Evolutionary conservation across 2,329 filamentous ascomycete species (phyloP).

Genomic region (Aspergillus fructus): DNA sequence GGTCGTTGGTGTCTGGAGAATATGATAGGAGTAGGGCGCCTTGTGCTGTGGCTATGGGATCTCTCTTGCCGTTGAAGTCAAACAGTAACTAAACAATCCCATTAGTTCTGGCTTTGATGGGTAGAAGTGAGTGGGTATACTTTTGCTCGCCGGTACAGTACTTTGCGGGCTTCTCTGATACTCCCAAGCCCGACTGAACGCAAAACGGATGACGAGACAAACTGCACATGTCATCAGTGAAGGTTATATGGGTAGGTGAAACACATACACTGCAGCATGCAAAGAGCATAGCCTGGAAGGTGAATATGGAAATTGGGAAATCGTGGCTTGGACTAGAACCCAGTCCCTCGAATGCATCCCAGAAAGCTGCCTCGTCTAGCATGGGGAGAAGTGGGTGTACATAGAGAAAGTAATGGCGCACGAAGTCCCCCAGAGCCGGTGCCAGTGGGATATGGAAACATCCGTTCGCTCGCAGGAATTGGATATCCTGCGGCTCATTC

Average conservation of each 20-base stretch:
- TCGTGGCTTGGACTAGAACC: background rate
- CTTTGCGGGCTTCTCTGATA: background rate
- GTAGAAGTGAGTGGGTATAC: background rate
- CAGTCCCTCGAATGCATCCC: background rate
- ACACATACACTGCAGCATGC: background rate
- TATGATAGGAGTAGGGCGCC: background rate
- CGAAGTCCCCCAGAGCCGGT: background rate
- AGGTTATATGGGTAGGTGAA: background rate
- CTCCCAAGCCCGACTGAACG: background rate
- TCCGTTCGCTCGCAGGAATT: background rate
- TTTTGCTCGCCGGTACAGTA: background rate
- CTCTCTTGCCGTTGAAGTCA: background rate
- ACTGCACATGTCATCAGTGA: background rate
- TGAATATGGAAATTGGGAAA: background rate
- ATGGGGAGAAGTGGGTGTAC: background rate
- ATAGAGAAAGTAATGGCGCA: background rate
- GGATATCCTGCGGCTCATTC: background rate
- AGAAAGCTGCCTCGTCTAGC: background rate
- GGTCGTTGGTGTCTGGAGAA: background rate
- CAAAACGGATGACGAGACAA: background rate
- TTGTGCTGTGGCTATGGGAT: background rate
- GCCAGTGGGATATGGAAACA: background rate
- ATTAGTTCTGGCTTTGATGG: too few relatives aligned
- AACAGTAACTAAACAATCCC: background rate
- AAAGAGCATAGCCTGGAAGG: slow-evolving; percentile 1